Percentiles rank a stretch among this genome's conserved stretches.
phyloP scores from a whole-genome alignment of 495 filamentous ascomycete species.

The Podospora anserina region DNA sequence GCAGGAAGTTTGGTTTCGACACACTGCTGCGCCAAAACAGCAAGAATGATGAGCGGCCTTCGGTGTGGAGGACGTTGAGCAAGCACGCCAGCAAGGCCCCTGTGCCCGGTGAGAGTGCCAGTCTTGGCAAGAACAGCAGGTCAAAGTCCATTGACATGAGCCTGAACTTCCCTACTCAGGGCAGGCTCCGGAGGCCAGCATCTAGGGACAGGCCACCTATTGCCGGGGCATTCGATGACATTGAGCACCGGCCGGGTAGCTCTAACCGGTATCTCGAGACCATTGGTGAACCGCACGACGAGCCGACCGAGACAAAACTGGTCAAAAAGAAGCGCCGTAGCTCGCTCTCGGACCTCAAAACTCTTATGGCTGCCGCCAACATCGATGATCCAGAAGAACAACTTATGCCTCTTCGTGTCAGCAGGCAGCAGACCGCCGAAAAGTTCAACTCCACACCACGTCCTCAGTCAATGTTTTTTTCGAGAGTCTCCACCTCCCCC shows the following conservation, averaged over 20 bases:
- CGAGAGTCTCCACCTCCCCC: slow-evolving; percentile 20
- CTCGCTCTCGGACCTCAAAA: slow-evolving; percentile 84
- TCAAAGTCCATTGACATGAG: slow-evolving; percentile 82
- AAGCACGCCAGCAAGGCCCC: slow-evolving; percentile 63
- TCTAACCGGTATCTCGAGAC: slow-evolving; percentile 45
- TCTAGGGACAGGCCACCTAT: slow-evolving; percentile 64
- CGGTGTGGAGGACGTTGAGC: slow-evolving; percentile 84
- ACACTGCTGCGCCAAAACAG: slow-evolving; percentile 72
- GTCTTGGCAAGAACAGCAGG: slow-evolving; percentile 60
- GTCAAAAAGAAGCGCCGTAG: slow-evolving; percentile 80
- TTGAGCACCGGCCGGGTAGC: slow-evolving; percentile 43
- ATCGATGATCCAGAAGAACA: slow-evolving; percentile 39
- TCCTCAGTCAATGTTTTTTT: slow-evolving; percentile 21
- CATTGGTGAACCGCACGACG: slow-evolving; percentile 50
- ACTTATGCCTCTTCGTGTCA: slow-evolving; percentile 43
- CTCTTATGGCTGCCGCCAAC: slow-evolving; percentile 49
- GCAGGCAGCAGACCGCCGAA: slow-evolving; percentile 59
- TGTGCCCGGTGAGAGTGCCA: slow-evolving; percentile 53
- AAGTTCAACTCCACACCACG: slow-evolving; percentile 50
- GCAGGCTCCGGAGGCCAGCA: slow-evolving; percentile 55
- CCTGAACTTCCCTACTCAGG: slow-evolving; percentile 43
- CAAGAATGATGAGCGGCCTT: slow-evolving; percentile 68
- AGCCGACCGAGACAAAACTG: slow-evolving; percentile 39
- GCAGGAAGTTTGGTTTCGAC: slow-evolving; percentile 78
- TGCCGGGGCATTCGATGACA: slow-evolving; percentile 59